phyloP scores from a whole-genome alignment of 2,329 filamentous ascomycete species.

The Aspergillus quadrilineatus region DNA sequence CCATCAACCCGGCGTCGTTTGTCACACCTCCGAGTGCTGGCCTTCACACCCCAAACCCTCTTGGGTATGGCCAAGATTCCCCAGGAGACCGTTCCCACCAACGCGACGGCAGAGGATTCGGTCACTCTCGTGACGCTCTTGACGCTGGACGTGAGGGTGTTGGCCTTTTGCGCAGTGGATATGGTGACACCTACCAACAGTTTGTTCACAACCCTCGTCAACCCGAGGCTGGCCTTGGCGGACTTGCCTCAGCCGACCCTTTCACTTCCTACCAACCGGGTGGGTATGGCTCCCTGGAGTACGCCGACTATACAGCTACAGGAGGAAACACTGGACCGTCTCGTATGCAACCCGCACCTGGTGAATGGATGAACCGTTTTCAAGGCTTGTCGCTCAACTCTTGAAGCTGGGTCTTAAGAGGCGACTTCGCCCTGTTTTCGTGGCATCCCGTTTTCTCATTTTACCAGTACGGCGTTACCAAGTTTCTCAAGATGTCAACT shows the following conservation, averaged over 20 bases:
- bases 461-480: neutral
- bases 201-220: constrained; percentile 35
- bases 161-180: constrained; percentile 34
- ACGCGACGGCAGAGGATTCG: constrained; percentile 34
- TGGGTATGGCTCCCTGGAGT: constrained; percentile 41
- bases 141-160: constrained; percentile 31
- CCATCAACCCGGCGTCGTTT: constrained; percentile 96
- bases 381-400: constrained; percentile 72
- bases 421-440: neutral
- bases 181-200: constrained; percentile 39
- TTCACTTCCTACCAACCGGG: constrained; percentile 35
- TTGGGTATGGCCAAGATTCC: constrained; percentile 52
- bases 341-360: constrained; percentile 35
- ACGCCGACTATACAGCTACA: constrained; percentile 34
- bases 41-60: constrained; percentile 66
- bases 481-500: constrained; percentile 7
- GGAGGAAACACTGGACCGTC: constrained; percentile 35
- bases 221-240: constrained; percentile 29
- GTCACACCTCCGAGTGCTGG: constrained; percentile 70
- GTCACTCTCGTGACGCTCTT: constrained; percentile 30
- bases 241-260: constrained; percentile 36
- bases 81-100: constrained; percentile 44
- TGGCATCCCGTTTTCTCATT: neutral
- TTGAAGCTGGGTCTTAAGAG: constrained; percentile 22
- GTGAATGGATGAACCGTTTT: constrained; percentile 64